Percentiles rank a stretch among this genome's conserved stretches.
phyloP scores from a whole-genome alignment of 495 filamentous ascomycete genomes.

The Daldinia bambusicola region DNA sequence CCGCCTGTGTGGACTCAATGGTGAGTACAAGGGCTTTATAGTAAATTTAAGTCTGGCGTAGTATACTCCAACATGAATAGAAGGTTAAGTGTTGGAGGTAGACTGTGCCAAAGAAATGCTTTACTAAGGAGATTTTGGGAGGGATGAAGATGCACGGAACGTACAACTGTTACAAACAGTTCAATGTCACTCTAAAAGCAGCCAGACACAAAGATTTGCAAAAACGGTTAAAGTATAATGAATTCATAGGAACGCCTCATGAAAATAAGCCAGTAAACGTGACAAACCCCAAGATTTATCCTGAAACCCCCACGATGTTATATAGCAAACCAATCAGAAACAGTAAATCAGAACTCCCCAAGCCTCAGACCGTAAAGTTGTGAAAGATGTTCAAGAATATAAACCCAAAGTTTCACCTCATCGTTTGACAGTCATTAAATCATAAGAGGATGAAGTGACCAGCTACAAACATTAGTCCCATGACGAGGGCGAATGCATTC shows the following conservation, averaged over 20 bases:
- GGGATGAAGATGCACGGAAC: no score
- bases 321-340: neutral
- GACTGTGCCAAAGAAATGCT: neutral
- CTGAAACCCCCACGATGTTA: neutral
- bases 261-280: neutral
- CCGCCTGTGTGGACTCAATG: neutral
- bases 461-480: conserved; percentile 40
- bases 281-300: neutral
- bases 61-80: neutral
- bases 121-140: no score
- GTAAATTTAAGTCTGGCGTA: neutral
- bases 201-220: neutral
- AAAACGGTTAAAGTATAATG: neutral
- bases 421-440: neutral
- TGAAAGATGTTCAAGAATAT: conserved; percentile 34
- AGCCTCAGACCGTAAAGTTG: conserved; percentile 24
- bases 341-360: conserved; percentile 6
- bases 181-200: neutral
- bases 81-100: neutral
- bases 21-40: neutral
- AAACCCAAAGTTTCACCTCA: conserved; percentile 2
- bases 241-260: neutral
- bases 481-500: conserved; percentile 40
- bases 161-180: neutral
- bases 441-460: conserved; percentile 46